phyloP scores from a whole-genome alignment of 2,329 filamentous ascomycete genomes.

The Stagonosporopsis cucurbitacearum region DNA sequence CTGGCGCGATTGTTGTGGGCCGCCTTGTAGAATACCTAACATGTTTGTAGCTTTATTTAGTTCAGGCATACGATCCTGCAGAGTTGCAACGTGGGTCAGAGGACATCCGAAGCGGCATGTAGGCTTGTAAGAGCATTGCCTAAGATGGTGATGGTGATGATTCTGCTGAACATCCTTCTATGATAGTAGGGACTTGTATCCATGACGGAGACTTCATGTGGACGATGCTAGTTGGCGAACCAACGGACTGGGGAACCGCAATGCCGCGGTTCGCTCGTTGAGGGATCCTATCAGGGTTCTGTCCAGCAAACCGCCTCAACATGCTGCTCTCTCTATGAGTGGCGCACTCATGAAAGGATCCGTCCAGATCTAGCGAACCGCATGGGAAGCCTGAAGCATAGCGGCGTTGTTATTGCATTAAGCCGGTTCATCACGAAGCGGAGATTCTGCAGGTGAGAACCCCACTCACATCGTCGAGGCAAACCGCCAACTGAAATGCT shows the following conservation, averaged over 20 bases:
- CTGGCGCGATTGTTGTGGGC: slow-evolving; percentile 12
- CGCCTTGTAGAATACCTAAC: slow-evolving; percentile 13
- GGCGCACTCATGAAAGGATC: slow-evolving; percentile 16
- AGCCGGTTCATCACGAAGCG: slow-evolving; percentile 8
- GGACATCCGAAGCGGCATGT: neutral
- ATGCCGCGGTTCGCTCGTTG: slow-evolving; percentile 15
- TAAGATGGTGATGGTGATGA: neutral
- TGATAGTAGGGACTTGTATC: neutral
- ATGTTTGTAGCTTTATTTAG: slow-evolving; percentile 10
- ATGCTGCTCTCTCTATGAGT: slow-evolving; percentile 9
- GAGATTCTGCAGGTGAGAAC: slow-evolving; percentile 8
- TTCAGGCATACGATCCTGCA: neutral
- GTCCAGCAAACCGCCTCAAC: slow-evolving; percentile 17
- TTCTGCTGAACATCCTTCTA: neutral
- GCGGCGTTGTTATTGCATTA: slow-evolving; percentile 10
- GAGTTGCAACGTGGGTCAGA: neutral
- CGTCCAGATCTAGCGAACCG: slow-evolving; percentile 3
- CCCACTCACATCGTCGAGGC: neutral
- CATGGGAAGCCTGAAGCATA: slow-evolving; percentile 9
- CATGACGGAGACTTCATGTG: slow-evolving; percentile 3
- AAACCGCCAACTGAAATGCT: neutral
- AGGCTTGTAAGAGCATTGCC: neutral
- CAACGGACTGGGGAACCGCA: slow-evolving; percentile 1
- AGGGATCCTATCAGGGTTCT: slow-evolving; percentile 14
- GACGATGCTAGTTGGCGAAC: neutral